Evolutionary conservation across 352 stramenopile species (phyloP).

Genomic region (Globisporangium acanthophoron): DNA sequence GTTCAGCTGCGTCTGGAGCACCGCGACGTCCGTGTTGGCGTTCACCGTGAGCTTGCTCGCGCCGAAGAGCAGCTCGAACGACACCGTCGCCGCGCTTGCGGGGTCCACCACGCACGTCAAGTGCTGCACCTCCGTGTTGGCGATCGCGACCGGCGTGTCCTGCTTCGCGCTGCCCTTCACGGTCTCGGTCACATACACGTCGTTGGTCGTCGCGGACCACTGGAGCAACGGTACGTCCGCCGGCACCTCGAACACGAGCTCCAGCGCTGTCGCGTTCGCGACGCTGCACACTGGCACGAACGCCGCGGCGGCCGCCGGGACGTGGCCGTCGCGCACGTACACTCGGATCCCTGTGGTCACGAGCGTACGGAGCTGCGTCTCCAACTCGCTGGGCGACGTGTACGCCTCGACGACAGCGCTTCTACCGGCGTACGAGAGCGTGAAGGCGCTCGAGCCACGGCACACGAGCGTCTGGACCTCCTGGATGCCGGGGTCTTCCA

Average conservation of each 20-base stretch:
- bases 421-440: constrained; percentile 25
- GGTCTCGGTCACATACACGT: constrained; percentile 54
- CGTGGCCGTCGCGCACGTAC: constrained; percentile 22
- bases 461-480: constrained; percentile 67
- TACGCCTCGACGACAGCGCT: constrained; percentile 28
- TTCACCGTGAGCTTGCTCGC: constrained; percentile 26
- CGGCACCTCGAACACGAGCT: constrained; percentile 65
- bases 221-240: constrained; percentile 36
- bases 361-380: constrained; percentile 47
- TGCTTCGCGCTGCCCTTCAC: constrained; percentile 38
- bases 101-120: constrained; percentile 45
- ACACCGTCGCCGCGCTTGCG: constrained; percentile 17
- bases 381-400: constrained; percentile 42
- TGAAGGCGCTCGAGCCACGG: constrained; percentile 38
- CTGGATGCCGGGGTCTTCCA: constrained; percentile 57
- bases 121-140: constrained; percentile 55
- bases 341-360: constrained; percentile 38
- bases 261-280: constrained; percentile 23
- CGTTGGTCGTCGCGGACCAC: constrained; percentile 52
- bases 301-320: constrained; percentile 15
- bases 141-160: constrained; percentile 32
- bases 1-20: constrained; percentile 53
- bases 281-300: constrained; percentile 65
- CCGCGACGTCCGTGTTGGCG: constrained; percentile 23
- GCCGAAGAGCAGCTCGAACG: constrained; percentile 53